Percentiles rank a stretch among this genome's conserved stretches.
These are phyloP conservation scores for Fusarium xylarioides DNA, from an alignment of 2,329 filamentous ascomycete species.

Conservation along the genomic window DNA sequence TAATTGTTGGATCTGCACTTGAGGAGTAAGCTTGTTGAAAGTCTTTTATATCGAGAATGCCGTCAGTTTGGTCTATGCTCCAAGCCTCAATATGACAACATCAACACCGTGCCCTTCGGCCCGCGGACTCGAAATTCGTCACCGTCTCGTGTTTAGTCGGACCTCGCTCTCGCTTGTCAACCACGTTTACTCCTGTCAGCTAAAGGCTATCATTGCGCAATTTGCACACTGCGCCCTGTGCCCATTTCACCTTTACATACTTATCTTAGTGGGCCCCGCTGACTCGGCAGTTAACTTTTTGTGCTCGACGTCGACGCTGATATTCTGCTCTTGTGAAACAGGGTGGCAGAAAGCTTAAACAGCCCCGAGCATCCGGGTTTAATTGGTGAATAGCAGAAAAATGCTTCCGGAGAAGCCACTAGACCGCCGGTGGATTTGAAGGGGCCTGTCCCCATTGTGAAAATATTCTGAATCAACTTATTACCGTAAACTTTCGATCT, in stretches of 20 bases:
- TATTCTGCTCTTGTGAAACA: slow-evolving; percentile 2
- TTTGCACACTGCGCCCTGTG: background rate
- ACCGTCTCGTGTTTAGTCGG: background rate
- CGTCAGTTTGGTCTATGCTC: accelerated
- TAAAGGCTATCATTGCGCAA: background rate
- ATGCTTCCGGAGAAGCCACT: background rate
- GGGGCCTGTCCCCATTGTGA: background rate
- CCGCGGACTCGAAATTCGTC: background rate
- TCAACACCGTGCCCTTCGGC: background rate
- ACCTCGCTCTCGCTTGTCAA: background rate
- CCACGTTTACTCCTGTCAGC: background rate
- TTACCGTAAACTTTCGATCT: background rate
- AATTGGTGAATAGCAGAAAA: no score
- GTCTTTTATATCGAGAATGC: background rate
- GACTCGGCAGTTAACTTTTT: slow-evolving; percentile 9
- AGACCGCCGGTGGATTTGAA: no score
- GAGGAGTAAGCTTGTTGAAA: no score
- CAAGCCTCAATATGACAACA: background rate
- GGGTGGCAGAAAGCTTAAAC: background rate
- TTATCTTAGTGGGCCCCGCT: background rate
- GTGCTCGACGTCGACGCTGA: background rate
- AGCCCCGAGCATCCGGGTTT: background rate
- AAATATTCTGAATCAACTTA: background rate
- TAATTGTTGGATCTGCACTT: background rate
- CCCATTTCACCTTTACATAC: no score